Conservation (phyloP, 2,329 filamentous ascomycete species). For the Colletotrichum camelliae region DNA sequence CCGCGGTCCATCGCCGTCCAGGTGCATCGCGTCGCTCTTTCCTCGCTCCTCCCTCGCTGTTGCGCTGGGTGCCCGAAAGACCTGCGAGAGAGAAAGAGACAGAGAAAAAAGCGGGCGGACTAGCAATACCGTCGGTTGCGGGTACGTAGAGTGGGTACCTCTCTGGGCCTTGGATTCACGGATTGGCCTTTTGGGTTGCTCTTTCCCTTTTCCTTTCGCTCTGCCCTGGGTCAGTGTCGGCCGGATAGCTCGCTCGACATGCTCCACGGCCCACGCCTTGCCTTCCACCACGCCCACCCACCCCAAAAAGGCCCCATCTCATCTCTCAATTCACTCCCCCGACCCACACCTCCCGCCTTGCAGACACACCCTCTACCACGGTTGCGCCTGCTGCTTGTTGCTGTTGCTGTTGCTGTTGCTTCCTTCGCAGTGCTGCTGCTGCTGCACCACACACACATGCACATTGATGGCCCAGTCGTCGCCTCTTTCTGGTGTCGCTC, state of each 20-base stretch:
- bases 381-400: neutral
- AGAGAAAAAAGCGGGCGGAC: neutral
- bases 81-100: neutral
- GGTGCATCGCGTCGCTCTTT: conserved; percentile 1
- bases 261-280: neutral
- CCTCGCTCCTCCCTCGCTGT: conserved; percentile 11
- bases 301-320: neutral
- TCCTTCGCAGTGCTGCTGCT: neutral
- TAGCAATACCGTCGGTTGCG: conserved; percentile 12
- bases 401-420: conserved; percentile 1
- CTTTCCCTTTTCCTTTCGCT: neutral
- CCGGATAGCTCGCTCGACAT: conserved; percentile 17
- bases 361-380: neutral
- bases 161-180: conserved; percentile 8
- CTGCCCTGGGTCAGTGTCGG: conserved; percentile 10
- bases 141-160: conserved; percentile 10
- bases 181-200: neutral
- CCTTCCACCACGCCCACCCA: neutral
- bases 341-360: neutral
- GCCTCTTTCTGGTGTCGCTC: neutral
- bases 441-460: neutral
- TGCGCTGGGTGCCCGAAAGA: neutral
- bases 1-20: neutral
- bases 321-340: neutral
- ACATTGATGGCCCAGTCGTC: neutral